These are phyloP conservation scores for Talaromyces islandicus DNA, from an alignment of 2,329 filamentous ascomycete species.

Conservation along the genomic window DNA sequence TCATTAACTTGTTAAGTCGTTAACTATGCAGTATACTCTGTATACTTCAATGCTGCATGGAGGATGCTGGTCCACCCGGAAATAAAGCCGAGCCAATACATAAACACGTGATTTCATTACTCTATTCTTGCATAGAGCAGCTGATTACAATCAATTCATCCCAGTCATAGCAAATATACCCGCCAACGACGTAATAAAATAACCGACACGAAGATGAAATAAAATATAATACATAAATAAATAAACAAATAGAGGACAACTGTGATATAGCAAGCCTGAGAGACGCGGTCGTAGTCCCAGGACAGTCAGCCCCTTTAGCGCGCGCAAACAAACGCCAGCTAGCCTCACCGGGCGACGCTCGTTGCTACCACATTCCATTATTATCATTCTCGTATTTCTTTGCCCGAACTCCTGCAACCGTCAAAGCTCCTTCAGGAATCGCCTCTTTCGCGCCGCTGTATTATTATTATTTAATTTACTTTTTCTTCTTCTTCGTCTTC, in stretches of 20 bases:
- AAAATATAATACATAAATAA: background rate
- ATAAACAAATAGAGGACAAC: background rate
- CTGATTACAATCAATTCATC: background rate
- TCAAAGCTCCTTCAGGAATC: background rate
- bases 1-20: no score
- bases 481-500: background rate
- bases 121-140: background rate
- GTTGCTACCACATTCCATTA: background rate
- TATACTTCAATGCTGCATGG: no score
- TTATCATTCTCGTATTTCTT: background rate
- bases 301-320: background rate
- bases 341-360: constrained; percentile 1
- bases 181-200: background rate
- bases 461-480: constrained; percentile 1
- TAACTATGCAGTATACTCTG: no score
- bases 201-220: background rate
- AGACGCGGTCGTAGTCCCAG: background rate
- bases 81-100: background rate
- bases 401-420: background rate
- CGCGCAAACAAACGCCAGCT: constrained; percentile 5
- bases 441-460: constrained; percentile 3
- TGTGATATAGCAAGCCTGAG: no score
- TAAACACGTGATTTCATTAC: background rate
- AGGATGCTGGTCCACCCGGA: no score
- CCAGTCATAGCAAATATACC: background rate